Evolutionary conservation across 192 early-diverging fungal species (phyloP), one percentile per base, ranked within the genome.

Genomic region (Powellomyces hirtus): DNA sequence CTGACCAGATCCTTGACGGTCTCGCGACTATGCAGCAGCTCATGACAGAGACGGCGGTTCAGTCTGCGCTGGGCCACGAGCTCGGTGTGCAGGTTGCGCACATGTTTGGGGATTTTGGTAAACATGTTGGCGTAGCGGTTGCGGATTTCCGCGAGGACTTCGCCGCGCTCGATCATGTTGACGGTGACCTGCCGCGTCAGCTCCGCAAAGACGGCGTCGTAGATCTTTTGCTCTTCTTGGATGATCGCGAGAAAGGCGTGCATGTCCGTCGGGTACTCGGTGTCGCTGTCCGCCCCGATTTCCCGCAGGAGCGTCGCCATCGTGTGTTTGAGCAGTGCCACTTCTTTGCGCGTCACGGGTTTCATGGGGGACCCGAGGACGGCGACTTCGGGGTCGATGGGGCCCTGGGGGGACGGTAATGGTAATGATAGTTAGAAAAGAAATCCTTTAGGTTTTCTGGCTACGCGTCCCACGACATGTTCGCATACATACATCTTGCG

Each of bases 141-240:
- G 14, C 85, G 74, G 57, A 86, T 77, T 60, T 86, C 82, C 45
- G 77, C 73, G 0, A 86, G 70, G 18, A 86, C 75, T 68, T 85
- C 81, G 26, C 85, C 85, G 14, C 85, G 77, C 63, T 86, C 85
- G 29, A 79, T 74, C 85, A 86, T 86, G 68, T 84, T 79, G 49
- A 84, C 74, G 16, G 83, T 84, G 10, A 83, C 83, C 66, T 86
- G 85, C 24, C 85, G 76, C 26, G 84, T 79, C 34, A 86, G 49
- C 60, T 86, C 85, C 34, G 62, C 38, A 45, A 86, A 84, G 1
- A 86, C 85, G 2, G 78, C 66, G 67, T 86, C 81, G 71, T 86
- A 86, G 64, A 86, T 83, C 62, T 83, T 77, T 64, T 86, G 81
- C 68, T 86, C 85, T 61, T 86, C 79, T 34, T 75, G 68, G 26